A percentile compares a stretch with the other conserved stretches of the same genome.
Evolutionary conservation across 208 protist species (phyloP).

Genomic region (Chromosphaera perkinsii): DNA sequence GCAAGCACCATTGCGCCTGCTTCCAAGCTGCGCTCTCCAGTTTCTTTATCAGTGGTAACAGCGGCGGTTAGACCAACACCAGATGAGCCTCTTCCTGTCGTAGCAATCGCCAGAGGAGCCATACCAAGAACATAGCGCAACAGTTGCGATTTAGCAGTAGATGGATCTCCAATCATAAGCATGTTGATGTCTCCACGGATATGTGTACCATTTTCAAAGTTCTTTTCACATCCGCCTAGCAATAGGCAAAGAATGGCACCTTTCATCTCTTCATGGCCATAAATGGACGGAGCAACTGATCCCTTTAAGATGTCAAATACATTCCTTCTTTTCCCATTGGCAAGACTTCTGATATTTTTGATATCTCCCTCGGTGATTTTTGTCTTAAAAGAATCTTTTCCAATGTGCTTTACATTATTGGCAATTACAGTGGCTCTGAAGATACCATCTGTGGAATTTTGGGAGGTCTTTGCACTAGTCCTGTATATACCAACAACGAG

Average conservation of each 20-base stretch:
- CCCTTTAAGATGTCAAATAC: constrained; percentile 68
- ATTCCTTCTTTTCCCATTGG: constrained; percentile 47
- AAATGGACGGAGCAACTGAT: constrained; percentile 95
- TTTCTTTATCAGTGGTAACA: constrained; percentile 91
- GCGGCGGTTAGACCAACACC: constrained; percentile 98
- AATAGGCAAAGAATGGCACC: constrained; percentile 88
- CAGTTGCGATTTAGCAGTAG: constrained; percentile 99
- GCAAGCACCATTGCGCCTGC: constrained; percentile 99
- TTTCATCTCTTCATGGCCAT: constrained; percentile 92
- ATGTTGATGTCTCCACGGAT: constrained; percentile 85
- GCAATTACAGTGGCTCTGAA: constrained; percentile 39
- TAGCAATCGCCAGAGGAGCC: constrained; percentile 91
- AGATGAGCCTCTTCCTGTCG: constrained; percentile 90
- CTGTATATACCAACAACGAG: constrained; percentile 86
- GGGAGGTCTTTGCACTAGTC: constrained; percentile 41
- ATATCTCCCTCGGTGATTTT: neutral
- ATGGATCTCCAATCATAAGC: constrained; percentile 97
- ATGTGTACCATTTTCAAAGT: constrained; percentile 81
- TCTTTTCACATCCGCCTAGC: constrained; percentile 89
- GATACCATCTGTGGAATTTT: constrained; percentile 25
- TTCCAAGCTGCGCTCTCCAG: constrained; percentile 81
- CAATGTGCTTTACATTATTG: neutral
- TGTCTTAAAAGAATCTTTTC: no score
- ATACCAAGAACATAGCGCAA: constrained; percentile 89
- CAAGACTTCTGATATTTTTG: constrained; percentile 19